These are phyloP conservation scores for Colletotrichum falcatum DNA, from an alignment of 2,329 filamentous ascomycete species.

Conservation along the genomic window DNA sequence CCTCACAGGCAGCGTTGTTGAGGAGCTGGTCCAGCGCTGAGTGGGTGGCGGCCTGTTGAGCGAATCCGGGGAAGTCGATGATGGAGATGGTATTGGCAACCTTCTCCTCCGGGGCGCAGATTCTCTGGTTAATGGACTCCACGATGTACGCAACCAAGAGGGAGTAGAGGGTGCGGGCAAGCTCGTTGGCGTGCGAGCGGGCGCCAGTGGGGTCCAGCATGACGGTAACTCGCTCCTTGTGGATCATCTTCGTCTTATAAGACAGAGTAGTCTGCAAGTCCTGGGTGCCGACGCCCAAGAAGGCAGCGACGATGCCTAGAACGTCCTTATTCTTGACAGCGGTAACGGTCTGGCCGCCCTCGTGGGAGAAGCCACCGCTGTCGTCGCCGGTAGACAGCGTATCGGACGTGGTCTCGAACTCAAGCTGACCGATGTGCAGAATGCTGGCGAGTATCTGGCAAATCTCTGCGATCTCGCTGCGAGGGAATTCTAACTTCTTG, in stretches of 20 bases:
- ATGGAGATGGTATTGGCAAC: constrained; percentile 95
- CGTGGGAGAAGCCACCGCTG: constrained; percentile 95
- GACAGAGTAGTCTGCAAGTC: constrained; percentile 90
- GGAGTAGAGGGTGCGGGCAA: constrained; percentile 93
- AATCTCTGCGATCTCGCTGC: constrained; percentile 94
- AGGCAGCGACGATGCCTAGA: constrained; percentile 88
- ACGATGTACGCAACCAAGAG: constrained; percentile 94
- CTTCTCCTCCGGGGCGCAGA: constrained; percentile 87
- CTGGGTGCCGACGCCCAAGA: constrained; percentile 84
- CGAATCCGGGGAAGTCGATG: constrained; percentile 96
- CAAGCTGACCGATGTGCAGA: constrained; percentile 96
- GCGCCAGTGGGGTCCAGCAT: constrained; percentile 96
- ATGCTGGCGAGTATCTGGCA: constrained; percentile 95
- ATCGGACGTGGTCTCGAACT: constrained; percentile 85
- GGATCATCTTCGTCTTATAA: constrained; percentile 97
- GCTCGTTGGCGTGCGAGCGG: constrained; percentile 90
- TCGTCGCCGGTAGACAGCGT: constrained; percentile 87
- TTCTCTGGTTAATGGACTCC: constrained; percentile 89
- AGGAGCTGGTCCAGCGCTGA: constrained; percentile 92
- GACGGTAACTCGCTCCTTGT: constrained; percentile 96
- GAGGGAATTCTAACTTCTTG: constrained; percentile 92
- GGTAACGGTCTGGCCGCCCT: constrained; percentile 88
- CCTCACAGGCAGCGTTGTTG: constrained; percentile 93
- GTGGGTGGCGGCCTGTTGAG: constrained; percentile 84
- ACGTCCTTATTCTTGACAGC: constrained; percentile 95